Evolutionary conservation across 164 flowering plant genomes (phyloP), one percentile per base, ranked within the genome.

Genomic region (Stephania japonica): DNA sequence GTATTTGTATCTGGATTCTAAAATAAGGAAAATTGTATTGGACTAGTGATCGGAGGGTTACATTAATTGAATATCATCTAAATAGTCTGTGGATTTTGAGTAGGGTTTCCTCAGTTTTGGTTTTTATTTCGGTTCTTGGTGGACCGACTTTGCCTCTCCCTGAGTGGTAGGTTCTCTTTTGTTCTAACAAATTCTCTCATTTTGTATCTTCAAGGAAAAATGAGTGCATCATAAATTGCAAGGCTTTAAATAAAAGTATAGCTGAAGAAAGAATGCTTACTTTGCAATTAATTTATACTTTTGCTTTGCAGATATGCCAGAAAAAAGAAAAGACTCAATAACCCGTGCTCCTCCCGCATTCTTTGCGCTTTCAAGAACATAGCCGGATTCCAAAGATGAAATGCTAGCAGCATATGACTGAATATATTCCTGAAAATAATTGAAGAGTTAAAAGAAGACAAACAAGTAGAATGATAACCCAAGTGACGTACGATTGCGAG

Each of bases 311-410:
- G 92, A 81, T 74, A 84, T 87, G 76, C 80, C 79, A 69, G 97
- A 92, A 78, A 63, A 79, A 74, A 94, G 88, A 80, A 91, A 94
- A 68, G 95, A 87, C 83, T 94, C 99, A 73, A 94, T 68, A 65
- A 88, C 95, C 62, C 92, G 87, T 25, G 94, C 85, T 62, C 97
- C 99, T 9, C 89, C 83, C 16, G 86, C 73, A 80, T 94, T 92
- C 82, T 86, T 91, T 68, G 89, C 90, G 11, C 80, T 74, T 80
- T 94, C 86, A 81, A 91, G 82, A 66, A 86, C 81, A 59, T 85
- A 86, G 25, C 77, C 84, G n/a, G 82, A 79, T 74, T 94, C 93
- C 87, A 94, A 78, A 50, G 90, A 86, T 76, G 84, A 77, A 71
- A 94, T 80, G 76, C 99, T 92, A 49, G 77, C 71, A 70, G 85